Evolutionary conservation across 176 grass and related monocot genomes (phyloP), one percentile per base, ranked within the genome.

Genomic region (Oryza longistaminata): DNA sequence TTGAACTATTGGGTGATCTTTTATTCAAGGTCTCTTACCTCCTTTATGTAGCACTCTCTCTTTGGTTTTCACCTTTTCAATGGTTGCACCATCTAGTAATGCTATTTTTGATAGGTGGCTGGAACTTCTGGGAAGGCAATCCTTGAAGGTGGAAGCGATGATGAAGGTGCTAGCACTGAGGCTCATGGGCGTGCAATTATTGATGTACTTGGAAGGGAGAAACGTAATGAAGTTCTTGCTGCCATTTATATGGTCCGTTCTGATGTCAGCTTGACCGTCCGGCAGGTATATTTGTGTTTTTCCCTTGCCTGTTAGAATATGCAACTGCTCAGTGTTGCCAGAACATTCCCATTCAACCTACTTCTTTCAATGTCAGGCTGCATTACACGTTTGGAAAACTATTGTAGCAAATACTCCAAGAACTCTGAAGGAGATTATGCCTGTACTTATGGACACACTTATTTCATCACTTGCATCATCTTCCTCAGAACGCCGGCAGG

Each of bases 351-450:
- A 17, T 69, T 87, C 73, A 77, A 71, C 74, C 45, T 68, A 67
- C 50, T 86, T 64, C 42, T 43, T 82, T 69, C 39, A 7, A 65
- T 40, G 33, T 80, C 75, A 98, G 96, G 93, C 93, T 73, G 93
- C 96, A 68, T 9, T 98, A 74, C 91, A 98, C 84, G 96, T 98
- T 48, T 98, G 96, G 96, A 98, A 98, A 87, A 98, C 96, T 55
- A 95, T 98, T 39, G 96, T 98, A 77, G 91, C 89, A 83, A 98
- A 98, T 90, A 98, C 96, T 78, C 96, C 96, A 77, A 94, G 82
- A 84, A 98, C 96, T 84, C 81, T 98, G 15, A 98, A 98, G 78
- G 96, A 98, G 89, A 98, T 98, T 75, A 98, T 98, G 96, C 91
- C 93, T 67, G 91, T 98, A 76, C 82, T 98, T 65, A 98, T 98